These are phyloP conservation scores for Pyrus betulifolia DNA, from an alignment of 306 rosid genomes.

Conservation along the genomic window DNA sequence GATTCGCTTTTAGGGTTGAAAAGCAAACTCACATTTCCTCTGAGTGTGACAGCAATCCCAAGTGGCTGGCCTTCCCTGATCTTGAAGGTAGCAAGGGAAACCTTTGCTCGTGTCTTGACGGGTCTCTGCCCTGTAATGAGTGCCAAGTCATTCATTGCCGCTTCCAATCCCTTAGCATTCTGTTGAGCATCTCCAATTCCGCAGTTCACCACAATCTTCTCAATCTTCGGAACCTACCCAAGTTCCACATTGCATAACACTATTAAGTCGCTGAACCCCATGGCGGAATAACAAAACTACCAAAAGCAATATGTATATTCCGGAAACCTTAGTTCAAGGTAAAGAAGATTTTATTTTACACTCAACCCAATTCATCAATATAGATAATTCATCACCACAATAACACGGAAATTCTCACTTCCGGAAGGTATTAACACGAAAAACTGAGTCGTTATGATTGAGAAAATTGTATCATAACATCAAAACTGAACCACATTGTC, in stretches of 20 bases:
- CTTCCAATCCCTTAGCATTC: constrained; percentile 90
- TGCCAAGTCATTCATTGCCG: constrained; percentile 80
- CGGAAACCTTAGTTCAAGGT: neutral
- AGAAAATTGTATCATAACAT: neutral
- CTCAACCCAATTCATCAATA: neutral
- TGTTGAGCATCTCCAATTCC: constrained; percentile 99
- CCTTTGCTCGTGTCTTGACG: constrained; percentile 78
- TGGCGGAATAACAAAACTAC: neutral
- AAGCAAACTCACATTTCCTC: constrained; percentile 68
- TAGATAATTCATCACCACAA: neutral
- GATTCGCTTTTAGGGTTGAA: neutral
- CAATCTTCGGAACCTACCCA: constrained; percentile 77
- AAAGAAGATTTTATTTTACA: neutral
- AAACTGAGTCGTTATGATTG: neutral
- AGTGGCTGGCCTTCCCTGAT: constrained; percentile 98
- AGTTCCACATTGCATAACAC: constrained; percentile 17
- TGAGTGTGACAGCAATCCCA: constrained; percentile 89
- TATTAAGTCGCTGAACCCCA: neutral
- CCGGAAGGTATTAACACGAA: neutral
- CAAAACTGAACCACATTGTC: neutral
- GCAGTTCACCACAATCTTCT: constrained; percentile 88
- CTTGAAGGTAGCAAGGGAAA: constrained; percentile 82
- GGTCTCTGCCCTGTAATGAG: constrained; percentile 89
- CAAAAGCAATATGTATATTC: neutral
- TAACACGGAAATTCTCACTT: neutral